These are phyloP conservation scores for Arabidopsis suecica DNA, from an alignment of 345 rosid species.

Conservation along the genomic window DNA sequence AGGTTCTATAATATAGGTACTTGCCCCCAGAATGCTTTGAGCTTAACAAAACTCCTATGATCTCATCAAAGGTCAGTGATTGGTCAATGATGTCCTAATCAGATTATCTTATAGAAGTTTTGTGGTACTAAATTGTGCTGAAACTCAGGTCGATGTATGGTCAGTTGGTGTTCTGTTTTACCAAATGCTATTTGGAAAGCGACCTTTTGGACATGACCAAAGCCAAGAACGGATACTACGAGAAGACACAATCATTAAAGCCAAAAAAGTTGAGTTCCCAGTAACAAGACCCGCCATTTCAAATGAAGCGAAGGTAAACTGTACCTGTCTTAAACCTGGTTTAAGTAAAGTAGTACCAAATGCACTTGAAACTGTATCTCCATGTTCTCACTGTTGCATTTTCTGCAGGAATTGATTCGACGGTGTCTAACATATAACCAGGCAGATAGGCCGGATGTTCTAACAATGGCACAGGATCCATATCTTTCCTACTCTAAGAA, in stretches of 20 bases:
- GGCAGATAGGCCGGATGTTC: conserved; percentile 87
- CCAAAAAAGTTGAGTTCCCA: conserved; percentile 95
- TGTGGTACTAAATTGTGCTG: conserved; percentile 24
- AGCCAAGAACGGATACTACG: conserved; percentile 93
- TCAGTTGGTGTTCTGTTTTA: conserved; percentile 92
- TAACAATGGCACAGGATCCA: conserved; percentile 82
- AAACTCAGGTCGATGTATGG: conserved; percentile 95
- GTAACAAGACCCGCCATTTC: conserved; percentile 80
- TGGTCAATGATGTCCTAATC: conserved; percentile 21
- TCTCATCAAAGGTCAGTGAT: conserved; percentile 88
- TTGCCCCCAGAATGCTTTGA: conserved; percentile 99
- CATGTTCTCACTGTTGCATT: conserved; percentile 17
- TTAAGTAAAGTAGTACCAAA: conserved; percentile 29
- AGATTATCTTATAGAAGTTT: not conserved
- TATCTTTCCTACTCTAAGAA: conserved; percentile 79
- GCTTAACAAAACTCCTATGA: conserved; percentile 85
- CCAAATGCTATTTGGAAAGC: conserved; percentile 93
- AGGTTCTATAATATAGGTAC: conserved; percentile 62
- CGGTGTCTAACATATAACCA: conserved; percentile 92
- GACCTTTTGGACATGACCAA: conserved; percentile 99
- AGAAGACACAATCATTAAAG: conserved; percentile 96
- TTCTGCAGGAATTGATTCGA: conserved; percentile 84
- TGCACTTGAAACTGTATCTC: conserved; percentile 2
- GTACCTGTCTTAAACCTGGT: not conserved
- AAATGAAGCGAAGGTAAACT: conserved; percentile 87